These are phyloP conservation scores for Fusarium sp. DNA, from an alignment of 2,329 filamentous ascomycete genomes.

Conservation along the genomic window DNA sequence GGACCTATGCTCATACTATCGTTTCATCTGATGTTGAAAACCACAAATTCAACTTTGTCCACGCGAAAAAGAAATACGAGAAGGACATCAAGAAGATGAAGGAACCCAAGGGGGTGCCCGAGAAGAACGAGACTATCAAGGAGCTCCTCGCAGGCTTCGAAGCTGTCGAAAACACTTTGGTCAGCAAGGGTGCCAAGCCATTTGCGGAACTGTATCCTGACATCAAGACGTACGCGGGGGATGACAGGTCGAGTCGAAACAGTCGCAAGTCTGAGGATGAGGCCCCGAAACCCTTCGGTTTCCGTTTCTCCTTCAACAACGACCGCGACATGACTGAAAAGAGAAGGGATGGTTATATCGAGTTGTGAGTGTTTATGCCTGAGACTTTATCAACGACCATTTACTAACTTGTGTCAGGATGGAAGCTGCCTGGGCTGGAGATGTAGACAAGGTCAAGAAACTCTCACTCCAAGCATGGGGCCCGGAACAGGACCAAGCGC, in stretches of 20 bases:
- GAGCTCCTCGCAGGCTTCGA: constrained; percentile 32
- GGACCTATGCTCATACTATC: constrained; percentile 71
- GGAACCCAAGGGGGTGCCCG: constrained; percentile 45
- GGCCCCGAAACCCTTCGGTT: constrained; percentile 56
- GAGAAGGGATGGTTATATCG: constrained; percentile 69
- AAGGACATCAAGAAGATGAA: constrained; percentile 35
- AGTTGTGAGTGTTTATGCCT: constrained; percentile 62
- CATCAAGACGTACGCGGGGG: constrained; percentile 46
- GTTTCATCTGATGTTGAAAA: constrained; percentile 55
- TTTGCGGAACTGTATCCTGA: constrained; percentile 74
- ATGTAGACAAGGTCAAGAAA: constrained; percentile 72
- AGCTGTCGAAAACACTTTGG: constrained; percentile 55
- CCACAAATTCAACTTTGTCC: constrained; percentile 49
- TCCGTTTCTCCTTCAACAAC: constrained; percentile 63
- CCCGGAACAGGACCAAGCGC: constrained; percentile 62
- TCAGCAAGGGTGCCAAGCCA: constrained; percentile 71
- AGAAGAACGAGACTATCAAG: constrained; percentile 68
- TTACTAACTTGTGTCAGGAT: constrained; percentile 59
- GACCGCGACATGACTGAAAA: constrained; percentile 67
- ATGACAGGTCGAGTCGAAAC: not conserved
- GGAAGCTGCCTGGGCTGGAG: constrained; percentile 79
- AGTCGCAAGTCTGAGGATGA: constrained; percentile 27
- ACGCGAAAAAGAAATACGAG: constrained; percentile 48
- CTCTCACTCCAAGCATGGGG: constrained; percentile 72
- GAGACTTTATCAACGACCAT: not conserved